Evolutionary conservation across 371 early-diverging fungal genomes (phyloP).

Genomic region (Mortierella sp.): DNA sequence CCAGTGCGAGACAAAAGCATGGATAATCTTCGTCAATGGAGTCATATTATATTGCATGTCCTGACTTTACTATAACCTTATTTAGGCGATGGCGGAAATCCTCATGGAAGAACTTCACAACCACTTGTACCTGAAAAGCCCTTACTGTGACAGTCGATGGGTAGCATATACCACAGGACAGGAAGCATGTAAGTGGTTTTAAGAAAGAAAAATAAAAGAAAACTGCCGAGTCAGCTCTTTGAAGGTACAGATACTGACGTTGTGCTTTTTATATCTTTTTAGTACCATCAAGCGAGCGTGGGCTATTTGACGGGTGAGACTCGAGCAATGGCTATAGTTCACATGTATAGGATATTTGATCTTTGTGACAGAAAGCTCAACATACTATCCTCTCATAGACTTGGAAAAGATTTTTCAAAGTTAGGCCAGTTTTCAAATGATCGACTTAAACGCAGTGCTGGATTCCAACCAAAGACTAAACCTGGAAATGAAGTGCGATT

Average conservation of each 20-base stretch:
- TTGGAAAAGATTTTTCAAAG: conserved; percentile 47
- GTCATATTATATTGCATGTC: neutral
- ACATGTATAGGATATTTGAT: neutral
- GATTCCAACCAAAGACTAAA: conserved; percentile 47
- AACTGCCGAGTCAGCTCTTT: neutral
- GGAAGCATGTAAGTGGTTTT: conserved; percentile 59
- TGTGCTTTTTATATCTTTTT: conserved; percentile 2
- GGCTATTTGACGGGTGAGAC: conserved; percentile 45
- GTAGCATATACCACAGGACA: conserved; percentile 69
- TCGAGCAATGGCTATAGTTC: neutral
- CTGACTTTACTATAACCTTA: neutral
- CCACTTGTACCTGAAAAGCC: conserved; percentile 92
- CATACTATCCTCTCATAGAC: conserved; percentile 4
- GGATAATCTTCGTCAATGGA: neutral
- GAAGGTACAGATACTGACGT: neutral
- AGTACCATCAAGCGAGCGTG: conserved; percentile 63
- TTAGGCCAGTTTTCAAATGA: conserved; percentile 41
- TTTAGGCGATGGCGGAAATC: conserved; percentile 78
- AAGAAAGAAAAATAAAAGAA: neutral
- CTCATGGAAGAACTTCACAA: conserved; percentile 93
- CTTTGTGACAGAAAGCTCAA: neutral
- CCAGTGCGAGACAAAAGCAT: neutral
- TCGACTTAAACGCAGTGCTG: conserved; percentile 34
- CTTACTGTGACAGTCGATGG: conserved; percentile 75
- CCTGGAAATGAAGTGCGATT: conserved; percentile 56